Evolutionary conservation across 2,329 filamentous ascomycete species (phyloP).

Genomic region (Cladosporium sp.): DNA sequence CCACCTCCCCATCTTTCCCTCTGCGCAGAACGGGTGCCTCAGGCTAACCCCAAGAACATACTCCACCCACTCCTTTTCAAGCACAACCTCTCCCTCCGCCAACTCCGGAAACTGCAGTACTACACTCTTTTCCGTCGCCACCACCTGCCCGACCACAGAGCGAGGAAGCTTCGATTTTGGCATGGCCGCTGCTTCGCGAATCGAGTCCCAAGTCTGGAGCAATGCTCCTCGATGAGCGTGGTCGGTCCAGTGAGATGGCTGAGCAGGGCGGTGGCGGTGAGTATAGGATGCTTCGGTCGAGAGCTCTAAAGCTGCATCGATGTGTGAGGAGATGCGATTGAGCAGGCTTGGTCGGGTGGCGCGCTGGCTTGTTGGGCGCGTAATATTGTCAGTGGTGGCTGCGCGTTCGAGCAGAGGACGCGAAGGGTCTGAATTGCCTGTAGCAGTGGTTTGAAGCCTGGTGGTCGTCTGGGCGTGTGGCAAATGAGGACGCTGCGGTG

Average conservation of each 20-base stretch:
- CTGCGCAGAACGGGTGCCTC: constrained; percentile 23
- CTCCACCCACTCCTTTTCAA: constrained; percentile 25
- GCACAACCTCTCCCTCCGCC: constrained; percentile 16
- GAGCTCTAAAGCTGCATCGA: constrained; percentile 19
- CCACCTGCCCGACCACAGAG: constrained; percentile 16
- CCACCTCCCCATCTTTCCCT: constrained; percentile 24
- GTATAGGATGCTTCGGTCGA: constrained; percentile 14
- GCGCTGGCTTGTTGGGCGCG: neutral
- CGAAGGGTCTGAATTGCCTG: neutral
- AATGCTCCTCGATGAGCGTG: constrained; percentile 20
- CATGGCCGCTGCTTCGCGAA: constrained; percentile 17
- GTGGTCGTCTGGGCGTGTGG: neutral
- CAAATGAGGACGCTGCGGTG: neutral
- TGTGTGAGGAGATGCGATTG: neutral
- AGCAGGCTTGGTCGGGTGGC: neutral
- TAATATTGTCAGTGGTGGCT: neutral
- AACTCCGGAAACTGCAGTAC: constrained; percentile 23
- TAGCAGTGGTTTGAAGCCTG: neutral
- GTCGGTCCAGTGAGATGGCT: constrained; percentile 25
- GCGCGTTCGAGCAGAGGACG: neutral
- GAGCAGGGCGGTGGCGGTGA: constrained; percentile 19
- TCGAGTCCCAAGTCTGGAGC: constrained; percentile 22
- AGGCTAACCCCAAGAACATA: constrained; percentile 24
- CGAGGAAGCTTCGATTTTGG: constrained; percentile 14
- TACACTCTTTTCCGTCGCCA: constrained; percentile 20